Evolutionary conservation across 208 protist species (phyloP).

Genomic region (Trypanosoma avium): DNA sequence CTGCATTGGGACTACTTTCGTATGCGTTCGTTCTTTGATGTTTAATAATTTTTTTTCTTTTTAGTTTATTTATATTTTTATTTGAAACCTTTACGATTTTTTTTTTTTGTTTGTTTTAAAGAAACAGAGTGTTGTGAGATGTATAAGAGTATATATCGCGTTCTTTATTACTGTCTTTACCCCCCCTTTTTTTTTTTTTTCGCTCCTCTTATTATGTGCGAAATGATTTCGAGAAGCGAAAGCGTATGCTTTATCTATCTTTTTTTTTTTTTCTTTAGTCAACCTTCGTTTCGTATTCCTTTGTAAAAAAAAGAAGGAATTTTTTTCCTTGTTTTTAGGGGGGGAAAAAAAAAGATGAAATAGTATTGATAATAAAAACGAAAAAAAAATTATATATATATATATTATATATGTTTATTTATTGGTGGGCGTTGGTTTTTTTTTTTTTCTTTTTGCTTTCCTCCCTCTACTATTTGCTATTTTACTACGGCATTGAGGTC

Average conservation of each 20-base stretch:
- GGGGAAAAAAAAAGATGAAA: background rate
- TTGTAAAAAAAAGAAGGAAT: too few species aligned
- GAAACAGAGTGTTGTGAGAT: too few species aligned
- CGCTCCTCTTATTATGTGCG: too few species aligned
- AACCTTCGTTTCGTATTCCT: too few species aligned
- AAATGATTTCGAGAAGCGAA: background rate
- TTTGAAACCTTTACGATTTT: background rate
- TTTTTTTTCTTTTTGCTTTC: too few species aligned
- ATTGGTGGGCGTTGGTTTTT: background rate
- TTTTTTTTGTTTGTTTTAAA: background rate
- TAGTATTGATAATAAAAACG: background rate
- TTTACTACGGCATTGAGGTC: too few species aligned
- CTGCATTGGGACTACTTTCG: slow-evolving; percentile 50
- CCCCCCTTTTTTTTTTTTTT: background rate
- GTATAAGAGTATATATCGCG: background rate
- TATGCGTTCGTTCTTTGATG: slow-evolving; percentile 53
- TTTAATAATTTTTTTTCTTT: background rate
- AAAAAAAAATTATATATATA: background rate
- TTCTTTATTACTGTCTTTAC: background rate
- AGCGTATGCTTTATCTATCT: background rate
- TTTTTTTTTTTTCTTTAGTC: background rate
- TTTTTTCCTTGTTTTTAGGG: too few species aligned
- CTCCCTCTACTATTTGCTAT: too few species aligned
- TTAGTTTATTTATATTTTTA: background rate
- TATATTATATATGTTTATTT: background rate